Base-by-base conservation (phyloP, 192 early-diverging fungal genomes). In the Coemansia sp. region DNA sequence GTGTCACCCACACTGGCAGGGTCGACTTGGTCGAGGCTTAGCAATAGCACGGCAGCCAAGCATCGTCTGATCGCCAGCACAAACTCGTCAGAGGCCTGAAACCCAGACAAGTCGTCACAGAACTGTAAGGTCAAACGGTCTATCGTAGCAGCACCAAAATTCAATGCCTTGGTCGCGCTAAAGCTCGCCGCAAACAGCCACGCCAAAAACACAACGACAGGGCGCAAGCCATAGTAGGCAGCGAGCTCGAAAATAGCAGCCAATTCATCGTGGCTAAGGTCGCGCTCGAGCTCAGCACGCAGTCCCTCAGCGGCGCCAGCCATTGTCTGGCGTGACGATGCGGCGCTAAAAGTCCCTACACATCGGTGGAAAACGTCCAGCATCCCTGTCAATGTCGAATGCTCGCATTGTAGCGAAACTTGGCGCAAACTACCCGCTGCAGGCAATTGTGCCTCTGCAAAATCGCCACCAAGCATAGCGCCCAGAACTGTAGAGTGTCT, bases 381-480 rank as follows among this genome's bases (percentile, higher is more conserved):
- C 6, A 75, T 45, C 12, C 28, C 69, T 4, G 28, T 13, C 13
- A 81, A 42, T 21, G 56, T 28, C 3, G n/a, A 21, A 58, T 75
- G 69, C 58, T 50, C 39, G 53, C 70, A 47, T 11, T 81, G 62
- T 26, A 81, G 39, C 0, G 10, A 13, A 9, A 72, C 20, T 6
- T 12, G 61, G 16, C 31, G 31, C 3, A n/a, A 18, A 43, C 3
- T 28, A 16, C 68, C 42, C 16, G 18, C 14, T 38, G 23, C 35
- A 0, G 41, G 36, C 12, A 25, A 57, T 6, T 57, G 53, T 18
- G 72, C 62, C 67, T 81, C 78, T 0, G 59, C 52, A 47, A 81
- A 81, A 3, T 14, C 28, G 26, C 78, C 73, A 0, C 52, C 55
- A 13, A 81, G 67, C 73, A 81, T 75, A 7, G 64, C 67, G 10